A percentile compares a stretch with the other conserved stretches of the same genome.
phyloP scores from a whole-genome alignment of 768 basidiomycete species.

The Calocybe gangraenosa region DNA sequence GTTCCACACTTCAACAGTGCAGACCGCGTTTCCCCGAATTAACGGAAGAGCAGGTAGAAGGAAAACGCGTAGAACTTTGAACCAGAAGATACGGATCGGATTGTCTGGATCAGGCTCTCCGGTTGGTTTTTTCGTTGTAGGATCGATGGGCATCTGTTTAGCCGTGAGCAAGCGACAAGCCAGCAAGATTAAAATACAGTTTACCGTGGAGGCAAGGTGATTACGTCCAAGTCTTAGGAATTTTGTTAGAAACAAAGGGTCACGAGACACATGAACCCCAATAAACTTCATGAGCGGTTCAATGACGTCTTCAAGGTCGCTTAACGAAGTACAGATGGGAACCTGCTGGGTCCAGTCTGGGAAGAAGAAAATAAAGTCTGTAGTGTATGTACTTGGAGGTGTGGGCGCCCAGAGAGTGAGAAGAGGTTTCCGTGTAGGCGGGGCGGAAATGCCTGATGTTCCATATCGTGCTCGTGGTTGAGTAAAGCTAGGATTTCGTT shows the following conservation, averaged over 20 bases:
- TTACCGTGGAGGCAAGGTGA: constrained; percentile 55
- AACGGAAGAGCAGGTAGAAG: constrained; percentile 86
- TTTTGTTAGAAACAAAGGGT: constrained; percentile 74
- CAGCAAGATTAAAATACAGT: neutral
- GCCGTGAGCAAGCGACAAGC: constrained; percentile 1
- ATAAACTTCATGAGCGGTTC: constrained; percentile 79
- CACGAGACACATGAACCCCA: constrained; percentile 76
- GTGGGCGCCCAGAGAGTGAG: constrained; percentile 78
- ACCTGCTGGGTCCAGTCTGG: constrained; percentile 75
- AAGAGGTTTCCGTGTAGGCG: constrained; percentile 54
- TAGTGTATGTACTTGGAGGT: constrained; percentile 70
- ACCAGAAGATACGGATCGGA: constrained; percentile 79
- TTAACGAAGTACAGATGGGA: constrained; percentile 56
- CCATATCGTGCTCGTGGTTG: constrained; percentile 65
- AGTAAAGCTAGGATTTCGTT: constrained; percentile 57
- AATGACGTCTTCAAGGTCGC: constrained; percentile 71
- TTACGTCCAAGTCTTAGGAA: constrained; percentile 72
- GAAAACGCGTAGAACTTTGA: constrained; percentile 70
- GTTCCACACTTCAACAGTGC: constrained; percentile 90
- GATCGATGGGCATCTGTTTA: constrained; percentile 44
- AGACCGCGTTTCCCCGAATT: constrained; percentile 81
- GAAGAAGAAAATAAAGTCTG: constrained; percentile 90
- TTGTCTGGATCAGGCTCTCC: constrained; percentile 51
- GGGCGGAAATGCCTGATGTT: constrained; percentile 45
- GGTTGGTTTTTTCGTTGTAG: constrained; percentile 56